Base-by-base conservation (phyloP, 2,329 filamentous ascomycete genomes). In the Stachybotrys echinatus region DNA sequence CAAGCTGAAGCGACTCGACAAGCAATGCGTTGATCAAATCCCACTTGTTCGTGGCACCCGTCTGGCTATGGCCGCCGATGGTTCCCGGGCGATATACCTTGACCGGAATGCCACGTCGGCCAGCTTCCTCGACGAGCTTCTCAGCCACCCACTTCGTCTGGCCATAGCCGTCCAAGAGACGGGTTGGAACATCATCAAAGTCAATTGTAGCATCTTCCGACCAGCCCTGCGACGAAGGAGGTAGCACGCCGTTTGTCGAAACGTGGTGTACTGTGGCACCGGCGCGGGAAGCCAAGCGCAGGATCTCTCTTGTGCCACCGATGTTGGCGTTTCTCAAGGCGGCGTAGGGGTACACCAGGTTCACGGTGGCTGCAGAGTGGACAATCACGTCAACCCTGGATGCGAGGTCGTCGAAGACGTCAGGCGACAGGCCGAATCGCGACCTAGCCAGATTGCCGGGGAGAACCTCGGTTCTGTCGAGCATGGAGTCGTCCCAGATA, bases 61-160 rank as follows among this genome's bases (percentile, higher is more conserved):
- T 87, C 46, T 72, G 71, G 60, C 87, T 90, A 67, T 92, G 88
- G 0, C 88, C 88, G 57, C 84, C 88, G 60, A 92, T 90, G 0
- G 88, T 92, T 42, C 87, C 87, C 0, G 84, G 83, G 6, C 87
- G 84, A 57, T 88, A 83, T 38, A 91, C 84, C 58, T 82, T 80
- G 23, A 87, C 83, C 0, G 86, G 86, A 27, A 91, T 70, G 10
- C 87, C 87, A 37, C 87, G 80, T 22, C 79, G 77, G 22, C 78
- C 79, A 10, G 88, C 87, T 61, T 89, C 85, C 12, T 81, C 74
- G 8, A 89, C 83, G 3, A 91, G 81, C 63, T 87, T 83, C 63
- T 91, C 87, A 3, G 87, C 87, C 23, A 88, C 87, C 87, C 88
- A 91, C 62, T 91, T 91, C 1, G 87, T 89, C 66, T 90, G 87